Evolutionary conservation across 2,329 filamentous ascomycete genomes (phyloP).

Genomic region (Immersiporthe knoxdaviesiana): DNA sequence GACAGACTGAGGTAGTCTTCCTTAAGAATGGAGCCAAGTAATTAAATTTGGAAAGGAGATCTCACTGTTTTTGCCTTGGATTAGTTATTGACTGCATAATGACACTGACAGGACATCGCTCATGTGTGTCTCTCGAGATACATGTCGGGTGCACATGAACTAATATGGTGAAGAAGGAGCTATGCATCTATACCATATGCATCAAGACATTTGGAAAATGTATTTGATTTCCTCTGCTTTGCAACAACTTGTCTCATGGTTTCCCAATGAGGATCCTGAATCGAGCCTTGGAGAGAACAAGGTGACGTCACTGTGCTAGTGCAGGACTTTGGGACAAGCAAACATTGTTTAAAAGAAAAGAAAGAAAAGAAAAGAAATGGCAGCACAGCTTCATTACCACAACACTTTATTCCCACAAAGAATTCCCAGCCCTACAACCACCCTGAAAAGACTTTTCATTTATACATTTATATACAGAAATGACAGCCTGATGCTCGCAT

Average conservation of each 20-base stretch:
- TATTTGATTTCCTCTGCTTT: neutral
- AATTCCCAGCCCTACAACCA: neutral
- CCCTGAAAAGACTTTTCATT: neutral
- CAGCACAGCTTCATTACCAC: neutral
- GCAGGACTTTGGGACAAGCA: neutral
- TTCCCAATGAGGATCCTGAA: neutral
- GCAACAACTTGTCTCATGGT: neutral
- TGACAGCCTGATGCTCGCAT: neutral
- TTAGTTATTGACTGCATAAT: too few species aligned
- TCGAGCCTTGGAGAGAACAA: neutral
- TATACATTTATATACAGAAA: neutral
- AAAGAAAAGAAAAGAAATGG: neutral
- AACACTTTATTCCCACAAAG: neutral
- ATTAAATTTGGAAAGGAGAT: too few species aligned
- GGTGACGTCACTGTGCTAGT: conserved; percentile 10
- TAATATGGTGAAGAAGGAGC: too few species aligned
- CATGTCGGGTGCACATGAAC: too few species aligned
- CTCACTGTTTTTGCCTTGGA: too few species aligned
- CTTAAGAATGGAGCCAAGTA: too few species aligned
- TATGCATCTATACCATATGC: too few species aligned
- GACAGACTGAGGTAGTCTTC: too few species aligned
- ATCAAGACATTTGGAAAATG: too few species aligned
- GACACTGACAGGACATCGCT: too few species aligned
- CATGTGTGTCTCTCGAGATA: too few species aligned
- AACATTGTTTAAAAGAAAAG: neutral